Percentiles rank a stretch among this genome's conserved stretches.
These are phyloP conservation scores for Hypomyces perniciosus DNA, from an alignment of 2,329 filamentous ascomycete genomes.

Conservation along the genomic window DNA sequence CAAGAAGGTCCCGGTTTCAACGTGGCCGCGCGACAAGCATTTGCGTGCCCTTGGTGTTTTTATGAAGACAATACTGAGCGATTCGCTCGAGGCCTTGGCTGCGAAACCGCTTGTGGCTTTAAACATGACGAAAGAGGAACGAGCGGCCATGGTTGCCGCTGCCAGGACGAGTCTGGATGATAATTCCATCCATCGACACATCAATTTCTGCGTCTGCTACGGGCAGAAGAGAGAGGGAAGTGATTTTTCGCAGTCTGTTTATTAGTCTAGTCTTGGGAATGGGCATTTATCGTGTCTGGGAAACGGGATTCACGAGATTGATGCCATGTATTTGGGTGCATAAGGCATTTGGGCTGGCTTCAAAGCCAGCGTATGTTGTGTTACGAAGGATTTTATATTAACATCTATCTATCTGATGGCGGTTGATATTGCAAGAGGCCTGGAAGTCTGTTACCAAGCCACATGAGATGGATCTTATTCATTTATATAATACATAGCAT, in stretches of 20 bases:
- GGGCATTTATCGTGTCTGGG: background rate
- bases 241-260: slow-evolving; percentile 1
- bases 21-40: slow-evolving; percentile 37
- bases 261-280: background rate
- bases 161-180: slow-evolving; percentile 31
- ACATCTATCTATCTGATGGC: background rate
- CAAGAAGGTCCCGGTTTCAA: slow-evolving; percentile 40
- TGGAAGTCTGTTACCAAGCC: background rate
- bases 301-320: background rate
- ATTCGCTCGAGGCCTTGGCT: slow-evolving; percentile 37
- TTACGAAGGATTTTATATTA: too few relatives aligned
- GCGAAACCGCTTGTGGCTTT: slow-evolving; percentile 36
- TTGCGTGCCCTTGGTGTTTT: slow-evolving; percentile 38
- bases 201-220: slow-evolving; percentile 37
- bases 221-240: slow-evolving; percentile 32
- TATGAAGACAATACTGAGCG: slow-evolving; percentile 36
- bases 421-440: background rate
- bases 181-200: slow-evolving; percentile 34
- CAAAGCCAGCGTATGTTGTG: too few relatives aligned
- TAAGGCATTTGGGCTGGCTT: too few relatives aligned
- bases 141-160: slow-evolving; percentile 26
- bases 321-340: too few relatives aligned
- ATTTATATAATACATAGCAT: background rate
- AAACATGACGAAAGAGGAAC: slow-evolving; percentile 29
- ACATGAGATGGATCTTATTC: background rate